Base-by-base conservation (phyloP, 331 rosid species). In the Erythrophleum ivorense region DNA sequence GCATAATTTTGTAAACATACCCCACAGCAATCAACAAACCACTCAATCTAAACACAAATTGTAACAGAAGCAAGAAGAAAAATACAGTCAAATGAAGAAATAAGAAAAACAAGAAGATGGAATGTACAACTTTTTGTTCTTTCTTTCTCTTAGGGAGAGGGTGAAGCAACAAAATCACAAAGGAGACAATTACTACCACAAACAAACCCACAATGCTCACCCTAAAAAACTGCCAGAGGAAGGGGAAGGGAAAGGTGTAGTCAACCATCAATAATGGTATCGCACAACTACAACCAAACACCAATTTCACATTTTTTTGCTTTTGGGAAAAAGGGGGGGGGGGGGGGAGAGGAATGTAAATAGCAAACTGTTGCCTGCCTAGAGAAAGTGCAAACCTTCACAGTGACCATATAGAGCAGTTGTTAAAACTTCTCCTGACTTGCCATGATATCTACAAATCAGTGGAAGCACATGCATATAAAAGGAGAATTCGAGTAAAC, bases 391-490 rank as follows among this genome's bases (percentile, higher is more conserved):
- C 91, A 85, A 90, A 87, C 87, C 97, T 90, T 91, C 97, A 93
- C 74, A 91, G 88, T 87, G 97, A 86, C 92, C 97, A 86, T 87
- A 89, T 84, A 89, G 95, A 91, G 98, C 95, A 94, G 95, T 88
- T 69, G 94, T 84, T 89, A 89, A 88, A 84, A 85, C 88, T 89
- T 94, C 98, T 89, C 92, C 97, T 88, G 89, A 91, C 88, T 93
- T 90, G 92, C 92, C 92, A 93, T 91, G 93, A 86, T 86, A 91
- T 91, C 98, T 91, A 93, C 94, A 91, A 91, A 85, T 85, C 98
- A 90, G 93, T 88, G 92, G 90, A 91, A 94, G 97, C 85, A 94
- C 89, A 85, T 91, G 90, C 98, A 89, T 87, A 90, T 89, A 90
- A 91, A 91, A 90, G 95, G 88, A 90, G 84, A 84, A 87, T 87